Base-by-base conservation (phyloP, 2,329 filamentous ascomycete species). In the Aspergillus niger region DNA sequence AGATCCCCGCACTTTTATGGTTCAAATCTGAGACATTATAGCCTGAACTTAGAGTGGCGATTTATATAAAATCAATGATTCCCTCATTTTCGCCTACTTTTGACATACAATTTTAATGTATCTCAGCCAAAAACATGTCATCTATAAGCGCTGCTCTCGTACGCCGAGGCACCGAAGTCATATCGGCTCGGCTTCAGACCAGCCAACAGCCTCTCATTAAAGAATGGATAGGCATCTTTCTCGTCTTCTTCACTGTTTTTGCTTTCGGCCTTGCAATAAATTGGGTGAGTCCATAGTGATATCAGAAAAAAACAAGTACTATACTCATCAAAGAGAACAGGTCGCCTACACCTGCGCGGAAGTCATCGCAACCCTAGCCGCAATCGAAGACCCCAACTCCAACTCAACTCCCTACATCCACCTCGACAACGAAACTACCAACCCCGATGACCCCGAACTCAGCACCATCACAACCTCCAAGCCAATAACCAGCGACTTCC, bases 401-500 rank as follows among this genome's bases (percentile, higher is more conserved):
- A 77, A 82, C 64, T 81, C 82, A 38, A 81, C 81, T 55, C 82
- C 83, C 64, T 76, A 81, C 69, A 76, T 85, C 51, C 76, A 81
- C 55, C 81, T 85, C 68, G 79, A 83, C 67, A 8, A 63, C 72
- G 22, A 50, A 30, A 3, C 41, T 32, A 20, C 11, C 26, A 71
- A 73, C 22, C 69, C 76, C 44, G 79, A 80, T 55, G 81, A 81
- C 36, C 72, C 75, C 3, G 74, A 83, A 49, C 60, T 69, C 49
- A 72, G 72, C 65, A 77, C 73, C 66, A 77, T 83, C 59, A 75
- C 83, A 65, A 77, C 79, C 61, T 78, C 82, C 66, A 81, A 83
- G 72, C 86, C 85, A 57, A 82, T 90, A 69, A 90, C 88, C 32
- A 79, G 82, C 53, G 84, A 79, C 63, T 83, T 90, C 70, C 80